phyloP scores from a whole-genome alignment of 192 early-diverging fungal genomes.

The Blastocladiella britannica region DNA sequence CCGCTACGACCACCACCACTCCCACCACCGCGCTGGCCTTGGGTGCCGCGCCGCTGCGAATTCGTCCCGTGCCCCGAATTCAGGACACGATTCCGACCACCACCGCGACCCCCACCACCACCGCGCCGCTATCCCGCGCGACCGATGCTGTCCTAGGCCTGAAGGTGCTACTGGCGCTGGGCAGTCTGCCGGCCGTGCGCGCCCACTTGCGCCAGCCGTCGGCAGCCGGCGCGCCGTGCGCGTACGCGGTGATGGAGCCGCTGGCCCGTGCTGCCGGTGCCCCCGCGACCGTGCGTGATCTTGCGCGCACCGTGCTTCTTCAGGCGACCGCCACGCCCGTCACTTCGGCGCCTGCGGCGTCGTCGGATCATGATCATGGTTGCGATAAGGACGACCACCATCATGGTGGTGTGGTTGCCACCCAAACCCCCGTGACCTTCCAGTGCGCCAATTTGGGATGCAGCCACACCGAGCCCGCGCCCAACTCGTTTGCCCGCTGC shows the following conservation, averaged over 20 bases:
- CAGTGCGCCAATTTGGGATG: constrained; percentile 2
- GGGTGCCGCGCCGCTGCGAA: too few species aligned
- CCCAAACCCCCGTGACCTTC: too few species aligned
- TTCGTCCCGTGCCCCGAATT: too few species aligned
- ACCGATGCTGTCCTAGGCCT: background rate
- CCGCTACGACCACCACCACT: too few species aligned
- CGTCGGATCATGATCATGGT: too few species aligned
- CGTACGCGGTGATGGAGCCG: background rate
- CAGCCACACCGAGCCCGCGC: constrained; percentile 1
- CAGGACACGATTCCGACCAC: too few species aligned
- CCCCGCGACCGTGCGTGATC: background rate
- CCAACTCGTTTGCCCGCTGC: background rate
- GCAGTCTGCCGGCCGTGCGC: background rate
- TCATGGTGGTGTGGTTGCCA: too few species aligned
- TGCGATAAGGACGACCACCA: background rate
- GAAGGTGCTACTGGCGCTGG: background rate
- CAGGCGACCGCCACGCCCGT: background rate
- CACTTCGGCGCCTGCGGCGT: too few species aligned
- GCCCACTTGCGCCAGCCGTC: background rate
- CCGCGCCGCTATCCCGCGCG: background rate
- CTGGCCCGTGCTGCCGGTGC: background rate
- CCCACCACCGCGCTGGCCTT: too few species aligned
- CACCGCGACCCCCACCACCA: too few species aligned
- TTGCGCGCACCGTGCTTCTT: background rate
- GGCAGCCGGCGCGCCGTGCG: background rate